phyloP scores from a whole-genome alignment of 179 eudicot species.

The Dionaea muscipula region DNA sequence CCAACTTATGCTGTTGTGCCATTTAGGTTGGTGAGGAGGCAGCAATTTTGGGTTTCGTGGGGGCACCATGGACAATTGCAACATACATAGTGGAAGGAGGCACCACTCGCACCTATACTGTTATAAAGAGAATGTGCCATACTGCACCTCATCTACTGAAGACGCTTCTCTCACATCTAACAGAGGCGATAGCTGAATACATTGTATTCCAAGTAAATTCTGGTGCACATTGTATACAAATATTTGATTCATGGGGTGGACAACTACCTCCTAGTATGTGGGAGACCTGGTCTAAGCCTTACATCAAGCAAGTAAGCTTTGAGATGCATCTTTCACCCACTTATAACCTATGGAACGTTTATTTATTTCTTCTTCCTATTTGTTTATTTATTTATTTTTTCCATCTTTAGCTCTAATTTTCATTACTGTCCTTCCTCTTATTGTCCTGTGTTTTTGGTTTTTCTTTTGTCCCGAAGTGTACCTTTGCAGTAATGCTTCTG shows the following conservation, averaged over 20 bases:
- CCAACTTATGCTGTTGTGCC: neutral
- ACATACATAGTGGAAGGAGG: slow-evolving; percentile 97
- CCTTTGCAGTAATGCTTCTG: too few species aligned
- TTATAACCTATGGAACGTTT: slow-evolving; percentile 7
- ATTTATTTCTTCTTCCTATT: too few species aligned
- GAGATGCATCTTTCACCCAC: neutral
- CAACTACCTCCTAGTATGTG: slow-evolving; percentile 87
- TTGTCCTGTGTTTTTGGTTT: too few species aligned
- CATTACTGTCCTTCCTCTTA: too few species aligned
- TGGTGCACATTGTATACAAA: slow-evolving; percentile 95
- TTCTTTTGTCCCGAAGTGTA: too few species aligned
- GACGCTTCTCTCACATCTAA: slow-evolving; percentile 62
- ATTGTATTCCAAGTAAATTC: slow-evolving; percentile 69
- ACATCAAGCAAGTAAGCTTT: slow-evolving; percentile 57
- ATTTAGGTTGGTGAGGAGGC: slow-evolving; percentile 75
- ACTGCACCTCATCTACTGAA: slow-evolving; percentile 62
- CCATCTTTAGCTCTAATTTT: too few species aligned
- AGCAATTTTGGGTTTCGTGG: slow-evolving; percentile 91
- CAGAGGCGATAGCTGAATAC: slow-evolving; percentile 73
- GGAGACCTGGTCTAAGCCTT: slow-evolving; percentile 96
- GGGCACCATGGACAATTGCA: slow-evolving; percentile 98
- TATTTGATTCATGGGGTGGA: slow-evolving; percentile 98
- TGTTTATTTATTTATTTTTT: too few species aligned
- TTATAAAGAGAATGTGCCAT: slow-evolving; percentile 91
- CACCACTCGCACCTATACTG: slow-evolving; percentile 79